These are phyloP conservation scores for Aquilaria agallochum DNA, from an alignment of 441 rosid species.

Conservation along the genomic window DNA sequence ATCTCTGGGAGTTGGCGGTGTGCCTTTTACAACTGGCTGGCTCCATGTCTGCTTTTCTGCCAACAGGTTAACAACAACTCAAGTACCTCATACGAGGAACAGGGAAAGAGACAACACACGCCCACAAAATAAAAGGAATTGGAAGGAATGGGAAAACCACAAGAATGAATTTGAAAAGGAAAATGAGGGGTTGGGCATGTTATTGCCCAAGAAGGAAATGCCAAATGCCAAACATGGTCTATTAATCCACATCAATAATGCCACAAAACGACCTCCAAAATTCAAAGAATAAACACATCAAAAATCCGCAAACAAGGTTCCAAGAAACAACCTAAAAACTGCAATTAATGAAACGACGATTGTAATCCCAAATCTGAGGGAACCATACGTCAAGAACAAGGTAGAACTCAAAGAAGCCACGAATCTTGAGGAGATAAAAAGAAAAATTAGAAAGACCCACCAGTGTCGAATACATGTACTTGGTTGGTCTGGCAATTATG, in stretches of 20 bases:
- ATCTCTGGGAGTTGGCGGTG: conserved; percentile 82
- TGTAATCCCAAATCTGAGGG: conserved; percentile 14
- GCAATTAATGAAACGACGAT: conserved; percentile 3
- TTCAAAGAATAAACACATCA: conserved; percentile 1
- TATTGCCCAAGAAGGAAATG: neutral
- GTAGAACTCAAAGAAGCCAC: neutral
- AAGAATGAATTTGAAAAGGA: too few species aligned
- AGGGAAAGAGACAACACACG: conserved; percentile 5
- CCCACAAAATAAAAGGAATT: conserved; percentile 4
- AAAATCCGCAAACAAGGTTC: conserved; percentile 10
- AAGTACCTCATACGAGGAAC: conserved; percentile 6
- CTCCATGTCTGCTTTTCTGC: conserved; percentile 83
- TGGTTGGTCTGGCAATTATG: conserved; percentile 96
- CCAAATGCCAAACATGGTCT: conserved; percentile 5
- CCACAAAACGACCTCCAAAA: conserved; percentile 14
- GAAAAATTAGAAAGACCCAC: conserved; percentile 37
- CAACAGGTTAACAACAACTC: conserved; percentile 19
- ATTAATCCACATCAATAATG: conserved; percentile 7
- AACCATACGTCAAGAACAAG: neutral
- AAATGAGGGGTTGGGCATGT: too few species aligned
- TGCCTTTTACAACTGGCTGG: conserved; percentile 70
- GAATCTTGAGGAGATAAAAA: neutral
- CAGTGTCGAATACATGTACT: conserved; percentile 94
- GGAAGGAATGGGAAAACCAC: neutral
- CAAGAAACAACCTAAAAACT: conserved; percentile 22